Evolutionary conservation across 805 yeast species (phyloP), one percentile per base, ranked within the genome.

Genomic region (Barnettozyma californica): DNA sequence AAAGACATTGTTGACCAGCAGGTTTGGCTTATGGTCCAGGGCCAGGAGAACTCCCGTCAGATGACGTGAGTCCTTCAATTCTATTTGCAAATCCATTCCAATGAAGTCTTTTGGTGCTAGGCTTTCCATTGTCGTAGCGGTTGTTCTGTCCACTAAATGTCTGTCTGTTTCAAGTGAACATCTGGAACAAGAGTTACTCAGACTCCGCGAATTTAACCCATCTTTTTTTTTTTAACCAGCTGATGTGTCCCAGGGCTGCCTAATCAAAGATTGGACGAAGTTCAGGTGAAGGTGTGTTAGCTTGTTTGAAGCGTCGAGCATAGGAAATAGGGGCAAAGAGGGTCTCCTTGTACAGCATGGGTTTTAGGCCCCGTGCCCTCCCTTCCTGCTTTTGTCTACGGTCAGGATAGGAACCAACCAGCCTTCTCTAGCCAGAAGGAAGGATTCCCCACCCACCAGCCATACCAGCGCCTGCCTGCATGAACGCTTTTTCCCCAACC

Each of bases 1-100:
- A 2, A 41, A n/a, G 9, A 52, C 56, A 41, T 60, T 53, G 21
- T 54, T 48, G 16, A 61, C 43, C 3, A 61, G 43, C 14, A 61
- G 27, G 41, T 60, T 61, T 9, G 64, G 64, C 41, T 58, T 54
- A 44, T 56, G 56, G 47, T 61, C 65, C 25, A 61, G 44, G 2
- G 65, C 65, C 6, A 60, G 40, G 2, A 61, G 45, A 0, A 55
- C 47, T 1, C 65, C 65, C 0, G 39, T 41, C 3, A 61, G 43
- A 4, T 39, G 46, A 11, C 65, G 51, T 2, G 50, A 38, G 29
- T 61, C 64, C 6, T 35, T 50, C 9, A 54, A 48, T 3, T 46
- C 43, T 38, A 61, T 44, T 13, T 21, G 35, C 2, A 61, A 45
- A 5, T 47, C 37, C 10, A 50, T 18, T 1, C 64, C 64, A 7